These are phyloP conservation scores for Umbelopsis sp. DNA, from an alignment of 192 early-diverging fungal species.

Conservation along the genomic window DNA sequence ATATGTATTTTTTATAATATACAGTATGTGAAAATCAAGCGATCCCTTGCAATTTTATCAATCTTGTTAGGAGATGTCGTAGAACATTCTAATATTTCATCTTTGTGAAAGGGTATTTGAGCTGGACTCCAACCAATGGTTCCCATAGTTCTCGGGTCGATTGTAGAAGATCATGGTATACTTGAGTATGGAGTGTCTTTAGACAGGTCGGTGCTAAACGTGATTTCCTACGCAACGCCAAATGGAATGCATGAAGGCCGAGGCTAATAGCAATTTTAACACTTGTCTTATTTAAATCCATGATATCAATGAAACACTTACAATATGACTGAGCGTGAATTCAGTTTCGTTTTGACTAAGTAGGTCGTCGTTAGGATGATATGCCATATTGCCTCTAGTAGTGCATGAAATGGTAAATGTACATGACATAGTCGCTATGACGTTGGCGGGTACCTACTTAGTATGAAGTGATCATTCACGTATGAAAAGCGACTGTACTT, in stretches of 20 bases:
- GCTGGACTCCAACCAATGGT: neutral
- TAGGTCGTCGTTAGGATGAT: neutral
- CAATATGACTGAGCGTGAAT: neutral
- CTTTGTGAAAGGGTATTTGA: constrained; percentile 4
- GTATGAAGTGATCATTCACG: neutral
- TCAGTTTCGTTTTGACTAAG: neutral
- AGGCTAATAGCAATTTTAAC: neutral
- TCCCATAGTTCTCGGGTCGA: neutral
- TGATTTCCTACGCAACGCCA: neutral
- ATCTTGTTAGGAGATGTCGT: too few relatives aligned
- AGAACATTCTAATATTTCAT: neutral
- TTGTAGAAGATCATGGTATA: neutral
- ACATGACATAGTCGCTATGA: neutral
- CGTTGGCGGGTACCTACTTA: neutral
- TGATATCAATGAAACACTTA: neutral
- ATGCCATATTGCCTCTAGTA: constrained; percentile 1
- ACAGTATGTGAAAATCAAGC: too few relatives aligned
- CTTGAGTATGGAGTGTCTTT: neutral
- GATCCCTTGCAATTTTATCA: too few relatives aligned
- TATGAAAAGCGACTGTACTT: neutral
- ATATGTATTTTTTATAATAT: too few relatives aligned
- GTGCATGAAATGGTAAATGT: neutral
- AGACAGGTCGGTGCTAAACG: neutral
- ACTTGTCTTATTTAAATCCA: neutral
- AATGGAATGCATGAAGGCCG: neutral